Evolutionary conservation across 495 filamentous ascomycete species (phyloP), one percentile per base, ranked within the genome.

Genomic region (Lasiosphaeria ovina): DNA sequence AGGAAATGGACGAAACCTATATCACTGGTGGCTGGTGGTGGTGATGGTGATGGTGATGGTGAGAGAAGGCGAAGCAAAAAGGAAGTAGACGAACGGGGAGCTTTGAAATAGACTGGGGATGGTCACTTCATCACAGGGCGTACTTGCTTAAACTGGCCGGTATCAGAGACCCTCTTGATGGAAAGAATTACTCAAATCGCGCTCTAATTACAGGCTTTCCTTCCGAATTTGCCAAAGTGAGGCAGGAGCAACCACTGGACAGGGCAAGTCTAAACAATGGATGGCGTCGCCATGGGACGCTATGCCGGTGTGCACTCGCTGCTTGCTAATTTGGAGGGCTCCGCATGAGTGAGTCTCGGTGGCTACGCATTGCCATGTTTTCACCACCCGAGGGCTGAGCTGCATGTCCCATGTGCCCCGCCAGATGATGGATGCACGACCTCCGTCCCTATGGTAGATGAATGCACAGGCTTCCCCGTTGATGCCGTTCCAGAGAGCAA

Each of bases 401-500:
- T 54, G 35, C 55, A 71, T 45, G 45, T 66, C 62, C 70, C 68
- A 69, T 52, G 64, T 71, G 60, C 68, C 55, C 51, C 66, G 63
- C 70, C 70, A 72, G 52, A 59, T 66, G 49, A 69, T 60, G 49
- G 51, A 60, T 50, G 59, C 59, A 61, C 55, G 36, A 40, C 35
- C 33, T 17, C 54, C 8, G 51, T 66, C 63, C 44, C 49, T 55
- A 35, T 65, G 60, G 59, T 71, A 71, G 48, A 66, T 65, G 60
- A 72, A 72, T 24, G 66, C 66, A 63, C 66, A 66, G 10, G 70
- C 69, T 33, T 67, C 55, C 38, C 61, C 66, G 51, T 58, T 62
- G 49, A 47, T 42, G 45, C 68, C 70, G 55, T 73, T 65, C 69
- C 70, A 73, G 61, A 71, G 55, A 32, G 59, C 68, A 62, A 73